phyloP scores from a whole-genome alignment of 2,329 filamentous ascomycete species.

The Periconia digitata region DNA sequence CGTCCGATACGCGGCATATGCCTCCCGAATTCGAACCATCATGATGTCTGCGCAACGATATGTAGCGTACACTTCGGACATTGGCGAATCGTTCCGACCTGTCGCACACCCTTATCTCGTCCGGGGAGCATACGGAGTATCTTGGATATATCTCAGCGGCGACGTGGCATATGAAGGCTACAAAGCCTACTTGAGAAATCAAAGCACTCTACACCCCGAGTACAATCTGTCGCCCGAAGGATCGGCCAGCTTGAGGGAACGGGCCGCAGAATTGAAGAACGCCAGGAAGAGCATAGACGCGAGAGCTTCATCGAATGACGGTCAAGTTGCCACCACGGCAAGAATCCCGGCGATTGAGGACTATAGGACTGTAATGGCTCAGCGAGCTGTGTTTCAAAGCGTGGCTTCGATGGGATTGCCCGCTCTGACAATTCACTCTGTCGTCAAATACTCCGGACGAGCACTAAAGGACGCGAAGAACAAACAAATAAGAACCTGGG shows the following conservation, averaged over 20 bases:
- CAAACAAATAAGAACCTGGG: conserved; percentile 75
- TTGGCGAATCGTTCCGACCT: conserved; percentile 93
- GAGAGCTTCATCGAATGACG: conserved; percentile 23
- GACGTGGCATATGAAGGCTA: conserved; percentile 94
- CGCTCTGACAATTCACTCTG: conserved; percentile 89
- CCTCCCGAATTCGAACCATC: conserved; percentile 80
- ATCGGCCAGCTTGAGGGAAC: conserved; percentile 19
- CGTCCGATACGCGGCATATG: conserved; percentile 91
- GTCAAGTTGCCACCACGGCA: conserved; percentile 35
- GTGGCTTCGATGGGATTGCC: conserved; percentile 92
- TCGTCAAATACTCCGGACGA: conserved; percentile 83
- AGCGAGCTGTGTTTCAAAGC: conserved; percentile 87
- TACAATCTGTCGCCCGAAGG: conserved; percentile 32
- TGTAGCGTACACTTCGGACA: conserved; percentile 94
- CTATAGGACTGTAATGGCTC: conserved; percentile 85
- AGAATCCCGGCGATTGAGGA: conserved; percentile 77
- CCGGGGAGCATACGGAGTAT: conserved; percentile 81
- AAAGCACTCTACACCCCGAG: conserved; percentile 70
- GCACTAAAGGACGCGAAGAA: conserved; percentile 86
- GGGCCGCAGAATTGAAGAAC: conserved; percentile 27
- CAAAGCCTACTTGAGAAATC: conserved; percentile 89
- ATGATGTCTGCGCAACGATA: conserved; percentile 91
- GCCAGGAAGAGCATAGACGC: conserved; percentile 21
- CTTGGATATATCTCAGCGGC: conserved; percentile 88
- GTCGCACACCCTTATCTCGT: conserved; percentile 85